Conservation (phyloP, 2,329 filamentous ascomycete species). For the Fusarium sp. region DNA sequence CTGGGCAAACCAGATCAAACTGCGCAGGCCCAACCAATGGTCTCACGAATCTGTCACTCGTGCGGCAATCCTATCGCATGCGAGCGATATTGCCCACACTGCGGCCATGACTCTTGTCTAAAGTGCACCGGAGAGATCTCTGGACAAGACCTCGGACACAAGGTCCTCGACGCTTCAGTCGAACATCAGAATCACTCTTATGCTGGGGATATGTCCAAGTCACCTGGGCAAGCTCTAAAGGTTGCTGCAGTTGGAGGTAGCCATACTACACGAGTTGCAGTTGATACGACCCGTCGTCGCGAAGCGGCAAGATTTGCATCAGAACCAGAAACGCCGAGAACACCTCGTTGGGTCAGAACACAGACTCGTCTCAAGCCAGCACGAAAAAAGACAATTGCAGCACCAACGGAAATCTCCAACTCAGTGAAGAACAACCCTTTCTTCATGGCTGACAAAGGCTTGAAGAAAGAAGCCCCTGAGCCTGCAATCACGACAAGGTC, state of each 20-base stretch:
- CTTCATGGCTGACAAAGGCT: conserved; percentile 51
- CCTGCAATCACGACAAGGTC: conserved; percentile 45
- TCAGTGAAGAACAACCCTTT: conserved; percentile 54
- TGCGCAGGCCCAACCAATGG: conserved; percentile 37
- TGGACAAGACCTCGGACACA: conserved; percentile 21
- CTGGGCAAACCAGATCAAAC: conserved; percentile 18
- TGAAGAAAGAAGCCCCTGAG: conserved; percentile 37
- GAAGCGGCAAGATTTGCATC: conserved; percentile 30
- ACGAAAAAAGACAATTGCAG: conserved; percentile 26
- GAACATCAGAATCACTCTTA: conserved; percentile 20
- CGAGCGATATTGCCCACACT: conserved; percentile 61
- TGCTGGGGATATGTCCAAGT: conserved; percentile 5
- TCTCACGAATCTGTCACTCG: conserved; percentile 63
- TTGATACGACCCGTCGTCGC: conserved; percentile 12
- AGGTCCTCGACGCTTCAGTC: neutral
- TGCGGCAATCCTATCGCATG: conserved; percentile 61
- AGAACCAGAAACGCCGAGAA: conserved; percentile 26
- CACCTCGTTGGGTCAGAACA: conserved; percentile 14
- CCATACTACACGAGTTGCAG: conserved; percentile 9
- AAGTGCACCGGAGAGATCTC: conserved; percentile 61
- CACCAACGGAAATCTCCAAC: conserved; percentile 25
- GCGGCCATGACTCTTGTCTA: conserved; percentile 66
- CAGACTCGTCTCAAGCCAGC: conserved; percentile 24
- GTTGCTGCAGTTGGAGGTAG: conserved; percentile 8
- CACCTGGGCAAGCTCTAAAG: conserved; percentile 1